Conservation (phyloP, 345 rosid species). For the Citrus australasica region DNA sequence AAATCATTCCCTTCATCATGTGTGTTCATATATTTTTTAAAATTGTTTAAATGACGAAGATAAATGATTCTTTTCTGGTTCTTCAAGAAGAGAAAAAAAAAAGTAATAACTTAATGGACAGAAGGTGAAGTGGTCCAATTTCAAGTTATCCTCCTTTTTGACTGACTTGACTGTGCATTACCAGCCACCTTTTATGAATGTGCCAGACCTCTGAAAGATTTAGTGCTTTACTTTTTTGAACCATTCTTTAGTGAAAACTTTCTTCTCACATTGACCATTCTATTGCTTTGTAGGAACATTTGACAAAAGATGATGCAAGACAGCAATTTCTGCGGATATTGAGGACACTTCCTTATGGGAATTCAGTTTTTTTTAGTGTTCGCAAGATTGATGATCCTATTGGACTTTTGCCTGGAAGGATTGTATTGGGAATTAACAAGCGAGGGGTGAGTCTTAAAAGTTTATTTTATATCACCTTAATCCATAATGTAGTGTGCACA, state of each 20-base stretch:
- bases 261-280: slow-evolving; percentile 8
- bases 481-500: not conserved
- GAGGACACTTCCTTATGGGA: slow-evolving; percentile 85
- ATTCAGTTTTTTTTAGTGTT: slow-evolving; percentile 86
- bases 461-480: not conserved
- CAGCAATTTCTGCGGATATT: slow-evolving; percentile 87
- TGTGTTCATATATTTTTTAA: not conserved
- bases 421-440: slow-evolving; percentile 90
- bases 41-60: not conserved
- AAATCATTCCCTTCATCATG: not conserved
- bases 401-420: slow-evolving; percentile 92
- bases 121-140: not conserved
- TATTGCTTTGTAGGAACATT: slow-evolving; percentile 54
- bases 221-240: not conserved
- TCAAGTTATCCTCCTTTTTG: not conserved
- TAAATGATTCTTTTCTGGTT: not conserved
- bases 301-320: slow-evolving; percentile 94
- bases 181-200: not conserved
- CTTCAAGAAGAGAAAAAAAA: not conserved
- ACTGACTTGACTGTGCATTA: not conserved
- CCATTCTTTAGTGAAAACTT: not conserved
- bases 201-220: not conserved
- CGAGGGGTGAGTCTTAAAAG: slow-evolving; percentile 73
- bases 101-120: not conserved
- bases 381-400: slow-evolving; percentile 98